Percentiles rank a stretch among this genome's conserved stretches.
Evolutionary conservation across 768 basidiomycete genomes (phyloP).

Genomic region (Lyophyllum atratum): DNA sequence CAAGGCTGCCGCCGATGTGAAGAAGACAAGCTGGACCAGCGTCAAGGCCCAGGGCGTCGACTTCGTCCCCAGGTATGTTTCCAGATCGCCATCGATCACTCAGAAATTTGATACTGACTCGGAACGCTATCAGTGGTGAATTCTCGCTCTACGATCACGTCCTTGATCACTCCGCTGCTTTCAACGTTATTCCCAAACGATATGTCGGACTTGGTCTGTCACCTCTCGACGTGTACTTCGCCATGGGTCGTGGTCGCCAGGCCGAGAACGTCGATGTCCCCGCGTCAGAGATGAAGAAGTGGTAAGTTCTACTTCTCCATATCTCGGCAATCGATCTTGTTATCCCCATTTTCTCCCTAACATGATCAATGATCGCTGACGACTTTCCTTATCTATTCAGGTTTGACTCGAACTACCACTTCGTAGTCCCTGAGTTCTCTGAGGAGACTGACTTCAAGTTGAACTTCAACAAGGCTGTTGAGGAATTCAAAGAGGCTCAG

Average conservation of each 20-base stretch:
- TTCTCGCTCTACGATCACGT: slow-evolving; percentile 99
- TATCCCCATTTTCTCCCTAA: background rate
- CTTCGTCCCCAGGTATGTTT: slow-evolving; percentile 82
- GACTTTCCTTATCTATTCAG: slow-evolving; percentile 42
- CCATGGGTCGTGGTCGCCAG: slow-evolving; percentile 99
- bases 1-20: slow-evolving; percentile 84
- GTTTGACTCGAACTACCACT: slow-evolving; percentile 99
- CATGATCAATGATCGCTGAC: slow-evolving; percentile 1
- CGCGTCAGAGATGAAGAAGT: slow-evolving; percentile 99
- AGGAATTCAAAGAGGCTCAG: slow-evolving; percentile 95
- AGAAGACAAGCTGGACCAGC: slow-evolving; percentile 84
- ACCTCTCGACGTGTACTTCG: slow-evolving; percentile 94
- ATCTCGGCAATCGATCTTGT: slow-evolving; percentile 3
- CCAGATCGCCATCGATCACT: slow-evolving; percentile 17
- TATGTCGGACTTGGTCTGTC: slow-evolving; percentile 87
- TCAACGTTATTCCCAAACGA: slow-evolving; percentile 96
- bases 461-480: slow-evolving; percentile 92
- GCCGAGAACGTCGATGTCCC: slow-evolving; percentile 93
- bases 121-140: slow-evolving; percentile 71
- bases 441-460: slow-evolving; percentile 92
- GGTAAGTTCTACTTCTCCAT: slow-evolving; percentile 53
- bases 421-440: slow-evolving; percentile 95
- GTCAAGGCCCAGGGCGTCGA: slow-evolving; percentile 88
- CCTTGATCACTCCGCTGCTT: slow-evolving; percentile 92
- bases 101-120: slow-evolving; percentile 15